These are phyloP conservation scores for Xylariaceae sp. DNA, from an alignment of 2,329 filamentous ascomycete genomes.

Conservation along the genomic window DNA sequence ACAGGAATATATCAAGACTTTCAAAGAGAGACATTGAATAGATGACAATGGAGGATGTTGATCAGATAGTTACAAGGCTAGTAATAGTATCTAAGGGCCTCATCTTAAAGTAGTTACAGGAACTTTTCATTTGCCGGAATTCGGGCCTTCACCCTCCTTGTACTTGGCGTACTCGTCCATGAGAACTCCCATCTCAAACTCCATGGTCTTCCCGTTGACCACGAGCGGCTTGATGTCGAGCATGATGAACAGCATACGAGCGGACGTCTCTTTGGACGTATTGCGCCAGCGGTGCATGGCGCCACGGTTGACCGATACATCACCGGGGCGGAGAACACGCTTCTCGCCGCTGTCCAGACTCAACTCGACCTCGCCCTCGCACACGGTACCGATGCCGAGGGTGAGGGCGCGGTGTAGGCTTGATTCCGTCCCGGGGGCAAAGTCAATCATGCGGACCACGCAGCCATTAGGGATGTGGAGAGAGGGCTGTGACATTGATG, in stretches of 20 bases:
- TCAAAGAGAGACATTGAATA: no score
- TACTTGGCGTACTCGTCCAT: conserved; percentile 25
- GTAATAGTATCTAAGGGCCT: no score
- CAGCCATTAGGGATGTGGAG: conserved; percentile 31
- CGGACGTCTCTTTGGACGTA: conserved; percentile 33
- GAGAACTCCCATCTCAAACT: conserved; percentile 21
- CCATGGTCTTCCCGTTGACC: conserved; percentile 17
- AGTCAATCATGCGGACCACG: conserved; percentile 35
- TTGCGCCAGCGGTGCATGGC: conserved; percentile 39
- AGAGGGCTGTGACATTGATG: not conserved
- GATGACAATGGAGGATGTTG: no score
- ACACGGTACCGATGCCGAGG: conserved; percentile 41
- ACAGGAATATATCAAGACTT: no score
- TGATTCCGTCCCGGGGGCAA: conserved; percentile 34
- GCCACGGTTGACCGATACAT: conserved; percentile 41
- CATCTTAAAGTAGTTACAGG: no score
- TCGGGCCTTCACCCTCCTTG: not conserved
- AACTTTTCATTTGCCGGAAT: no score
- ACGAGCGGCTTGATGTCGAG: conserved; percentile 21
- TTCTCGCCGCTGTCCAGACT: conserved; percentile 27
- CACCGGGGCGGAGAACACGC: conserved; percentile 36
- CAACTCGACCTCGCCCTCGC: conserved; percentile 42
- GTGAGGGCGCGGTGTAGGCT: conserved; percentile 40
- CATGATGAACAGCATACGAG: conserved; percentile 34
- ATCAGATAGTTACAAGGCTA: no score